phyloP scores from a whole-genome alignment of 202 grass and related monocot genomes.

The Sporobolus alterniflorus region DNA sequence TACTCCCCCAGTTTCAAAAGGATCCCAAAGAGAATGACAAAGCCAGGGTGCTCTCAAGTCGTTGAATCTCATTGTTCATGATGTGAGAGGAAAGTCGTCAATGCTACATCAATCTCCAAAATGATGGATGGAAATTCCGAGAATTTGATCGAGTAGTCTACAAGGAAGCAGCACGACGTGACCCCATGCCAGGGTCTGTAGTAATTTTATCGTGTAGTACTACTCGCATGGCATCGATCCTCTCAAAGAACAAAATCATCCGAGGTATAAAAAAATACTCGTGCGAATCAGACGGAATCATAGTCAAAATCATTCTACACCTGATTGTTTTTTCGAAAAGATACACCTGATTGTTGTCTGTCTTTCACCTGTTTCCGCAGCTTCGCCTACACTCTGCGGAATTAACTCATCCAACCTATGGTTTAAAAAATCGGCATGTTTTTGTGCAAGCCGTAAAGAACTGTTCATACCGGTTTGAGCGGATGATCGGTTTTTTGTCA shows the following conservation, averaged over 20 bases:
- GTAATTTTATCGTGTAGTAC: not conserved
- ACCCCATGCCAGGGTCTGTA: conserved; percentile 1
- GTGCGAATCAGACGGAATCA: not conserved
- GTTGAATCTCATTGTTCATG: not conserved
- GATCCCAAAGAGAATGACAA: not conserved
- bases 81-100: conserved; percentile 2
- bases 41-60: not conserved
- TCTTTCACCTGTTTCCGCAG: not conserved
- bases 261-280: not conserved
- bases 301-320: conserved; percentile 26
- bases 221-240: conserved; percentile 10
- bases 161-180: conserved; percentile 24
- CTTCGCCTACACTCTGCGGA: conserved; percentile 1
- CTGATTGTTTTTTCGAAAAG: too few relatives aligned
- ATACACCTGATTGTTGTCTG: too few relatives aligned
- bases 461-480: too few relatives aligned
- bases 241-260: conserved; percentile 3
- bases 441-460: too few relatives aligned
- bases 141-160: conserved; percentile 32
- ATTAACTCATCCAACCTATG: conserved; percentile 22
- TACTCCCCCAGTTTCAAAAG: too few relatives aligned
- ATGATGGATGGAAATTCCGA: conserved; percentile 41
- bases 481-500: too few relatives aligned
- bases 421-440: too few relatives aligned
- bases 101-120: conserved; percentile 8